Base-by-base conservation (phyloP, 164 flowering plant species). In the Macadamia integrifolia region DNA sequence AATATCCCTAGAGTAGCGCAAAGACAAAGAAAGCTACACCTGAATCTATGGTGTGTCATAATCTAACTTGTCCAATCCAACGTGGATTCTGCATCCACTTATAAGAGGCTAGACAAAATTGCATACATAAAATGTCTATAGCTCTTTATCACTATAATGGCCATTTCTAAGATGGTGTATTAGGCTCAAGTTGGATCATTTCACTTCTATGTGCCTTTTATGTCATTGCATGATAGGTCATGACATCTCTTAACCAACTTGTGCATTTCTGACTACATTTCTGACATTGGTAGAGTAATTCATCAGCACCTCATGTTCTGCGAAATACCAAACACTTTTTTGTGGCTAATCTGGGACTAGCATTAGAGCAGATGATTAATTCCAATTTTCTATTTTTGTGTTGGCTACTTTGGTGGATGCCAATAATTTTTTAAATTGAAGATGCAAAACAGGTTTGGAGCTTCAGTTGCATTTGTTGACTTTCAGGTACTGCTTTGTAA, bases 391-490 rank as follows among this genome's bases (percentile, higher is more conserved):
- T 65, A 46, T 46, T 53, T 32, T 31, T 6, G 87, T 76, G 7
- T 28, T 40, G 60, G 12, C 43, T 64, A 48, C 42, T 31, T 65
- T 44, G 29, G 35, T 75, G 92, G 99, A 74, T 92, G 86, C 71
- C 87, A 84, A 11, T 97, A 97, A 64, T 92, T 84, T 78, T 55
- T 90, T 76, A 94, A 92, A 76, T 64, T 92, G 80, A 94, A 94
- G 87, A 88, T 90, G 88, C 99, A 92, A 75, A 83, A 80, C 66
- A 85, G 85, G 18, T 80, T 80, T 79, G 97, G 99, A 59, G 72
- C 88, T 63, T 97, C 97, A 52, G 96, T 92, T 73, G 93, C 99
- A 71, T 94, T 94, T 84, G 91, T 94, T 69, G 97, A 94, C 78
- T 94, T 92, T 70, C 88, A 87, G 97, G 99, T 94, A 75, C 65